Base-by-base conservation (phyloP, 2,329 filamentous ascomycete genomes). In the Claviceps sp. region DNA sequence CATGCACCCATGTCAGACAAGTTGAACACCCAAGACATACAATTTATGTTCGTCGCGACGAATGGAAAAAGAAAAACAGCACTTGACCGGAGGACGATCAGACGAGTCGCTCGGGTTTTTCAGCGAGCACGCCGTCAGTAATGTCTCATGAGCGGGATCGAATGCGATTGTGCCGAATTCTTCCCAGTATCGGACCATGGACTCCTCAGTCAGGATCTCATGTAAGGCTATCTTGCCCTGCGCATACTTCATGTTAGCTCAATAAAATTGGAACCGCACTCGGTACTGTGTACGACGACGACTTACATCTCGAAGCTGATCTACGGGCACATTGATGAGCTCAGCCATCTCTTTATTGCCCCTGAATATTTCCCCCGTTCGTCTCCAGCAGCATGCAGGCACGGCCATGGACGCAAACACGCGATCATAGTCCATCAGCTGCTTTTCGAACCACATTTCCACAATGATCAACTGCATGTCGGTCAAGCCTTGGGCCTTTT, bases 321-420 rank as follows among this genome's bases (percentile, higher is more conserved):
- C 91, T 60, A 96, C 90, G 0, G 89, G 89, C 34, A 96, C 89
- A 60, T 90, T 84, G 57, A 98, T 91, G 53, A 98, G 74, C 68
- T 97, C 89, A 6, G 93, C 93, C 91, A 98, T 98, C 69, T 98
- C 93, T 64, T 95, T 95, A 66, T 98, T 98, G 0, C 91, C 93
- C 57, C 93, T 78, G 65, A 95, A 97, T 47, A 98, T 97, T 71
- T 98, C 93, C 9, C 93, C 93, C 0, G 93, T 98, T 62, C 93
- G 78, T 61, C 93, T 79, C 93, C 93, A 98, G 66, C 91, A 95
- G 68, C 93, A 98, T 14, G 93, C 93, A 0, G 93, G 93, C 56
- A 98, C 91, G 2, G 93, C 93, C 93, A 98, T 98, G 66, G 89
- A 95, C 2, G 93, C 93, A 71, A 98, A 98, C 1, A 98, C 90